Base-by-base conservation (phyloP, 1,284 basidiomycete species). In the Trametes pubescens region DNA sequence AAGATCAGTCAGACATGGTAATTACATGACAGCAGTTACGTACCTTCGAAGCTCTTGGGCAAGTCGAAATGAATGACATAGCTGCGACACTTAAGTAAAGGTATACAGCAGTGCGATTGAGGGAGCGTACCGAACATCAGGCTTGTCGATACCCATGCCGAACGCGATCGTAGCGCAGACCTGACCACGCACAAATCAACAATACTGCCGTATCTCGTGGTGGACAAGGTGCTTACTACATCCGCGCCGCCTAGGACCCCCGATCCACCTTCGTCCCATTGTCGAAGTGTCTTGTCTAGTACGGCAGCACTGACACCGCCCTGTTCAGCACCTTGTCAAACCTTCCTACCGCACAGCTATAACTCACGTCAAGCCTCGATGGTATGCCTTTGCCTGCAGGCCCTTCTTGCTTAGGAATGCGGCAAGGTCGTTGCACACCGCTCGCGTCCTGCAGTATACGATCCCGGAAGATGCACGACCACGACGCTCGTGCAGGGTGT, bases 141-240 rank as follows among this genome's bases (percentile, higher is more conserved):
- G 78, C 75, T 95, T 94, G 75, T 96, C 94, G 35, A 96, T 94
- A 1, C 94, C 94, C 81, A 95, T 90, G 1, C 94, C 94, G 71
- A 96, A 96, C 1, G 94, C 94, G 48, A 95, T 88, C 0, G 87
- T 88, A 0, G 86, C 86, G 21, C 86, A 85, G 26, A 85, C 82
- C 76, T 84, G 68, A 4, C 1, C 22, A 54, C n/a, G 34, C 32
- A 32, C 46, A 13, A 35, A 6, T 35, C 2, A 35, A 32, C 43
- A 4, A 11, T 6, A 1, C 10, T 32, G 21, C 4, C 2, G 8
- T n/a, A 2, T 14, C 4, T 4, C 6, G 24, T 14, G 10, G 5
- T 47, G 76, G 62, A 21, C 16, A 60, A 51, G 53, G 26, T n/a
- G 75, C 86, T 59, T 65, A 90, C 90, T 16, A 91, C 80, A 65